Evolutionary conservation across 2,329 filamentous ascomycete genomes (phyloP), one percentile per base, ranked within the genome.

Genomic region (Didymosphaeria variabile): DNA sequence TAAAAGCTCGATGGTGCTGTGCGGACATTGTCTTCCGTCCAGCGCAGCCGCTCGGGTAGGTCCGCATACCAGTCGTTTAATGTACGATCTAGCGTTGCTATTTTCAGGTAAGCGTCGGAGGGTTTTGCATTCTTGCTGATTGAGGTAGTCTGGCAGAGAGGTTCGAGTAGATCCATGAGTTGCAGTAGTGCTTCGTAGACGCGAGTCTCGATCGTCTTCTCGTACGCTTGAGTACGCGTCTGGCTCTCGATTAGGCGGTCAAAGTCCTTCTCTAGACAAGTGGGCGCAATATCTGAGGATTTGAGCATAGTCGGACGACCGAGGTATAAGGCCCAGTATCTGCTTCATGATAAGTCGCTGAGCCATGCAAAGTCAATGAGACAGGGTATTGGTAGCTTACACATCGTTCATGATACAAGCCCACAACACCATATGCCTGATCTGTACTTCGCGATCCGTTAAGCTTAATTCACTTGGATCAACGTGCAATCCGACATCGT

Each of bases 301-400:
- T 84, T 85, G 68, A 85, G 84, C 57, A 80, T 79, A 2, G 83
- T 80, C 1, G 83, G 83, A 7, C 83, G 76, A 7, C 83, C 83
- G 5, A 85, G 74, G 61, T 84, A 82, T 17, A 85, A 69, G 0
- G 83, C 79, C 82, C 83, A 85, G 23, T 62, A 64, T 82, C 65
- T 57, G 56, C n/a, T 44, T 44, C 1, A 2, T 23, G 17, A n/a
- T 44, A n/a, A 44, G 40, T n/a, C 40, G 19, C n/a, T 5, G 4
- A 19, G 10, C 19, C 51, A 29, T 56, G 34, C 21, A 29, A 47
- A 47, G 3, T 29, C 5, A 29, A 29, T 47, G 40, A 19, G 53
- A 26, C 13, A 4, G 21, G 17, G 9, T 17, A 2, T 40, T 15
- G 3, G 12, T 6, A 15, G 60, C 58, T 42, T 60, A 62, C 57